phyloP scores from a whole-genome alignment of 352 stramenopile species.

The Phytophthora pseudosyringae region DNA sequence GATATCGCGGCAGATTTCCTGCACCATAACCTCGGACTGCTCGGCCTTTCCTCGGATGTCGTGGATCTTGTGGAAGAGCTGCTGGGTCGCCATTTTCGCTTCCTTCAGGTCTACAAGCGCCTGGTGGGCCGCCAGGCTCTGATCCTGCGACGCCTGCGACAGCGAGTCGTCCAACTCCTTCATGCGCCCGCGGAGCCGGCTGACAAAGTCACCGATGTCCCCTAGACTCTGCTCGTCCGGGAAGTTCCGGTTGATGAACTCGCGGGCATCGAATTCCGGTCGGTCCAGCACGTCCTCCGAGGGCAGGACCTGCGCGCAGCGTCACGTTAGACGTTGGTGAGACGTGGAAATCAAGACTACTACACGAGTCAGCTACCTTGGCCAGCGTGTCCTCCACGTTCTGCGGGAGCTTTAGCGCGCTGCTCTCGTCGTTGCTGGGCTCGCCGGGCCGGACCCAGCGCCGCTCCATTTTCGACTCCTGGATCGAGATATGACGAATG shows the following conservation, averaged over 20 bases:
- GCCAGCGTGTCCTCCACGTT: constrained; percentile 61
- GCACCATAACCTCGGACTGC: constrained; percentile 96
- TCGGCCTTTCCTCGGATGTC: constrained; percentile 95
- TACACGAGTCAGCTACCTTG: constrained; percentile 36
- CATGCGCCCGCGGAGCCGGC: constrained; percentile 75
- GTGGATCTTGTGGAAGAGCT: constrained; percentile 93
- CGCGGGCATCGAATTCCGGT: constrained; percentile 90
- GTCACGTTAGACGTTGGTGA: not conserved
- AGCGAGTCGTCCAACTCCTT: constrained; percentile 84
- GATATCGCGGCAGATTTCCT: constrained; percentile 99
- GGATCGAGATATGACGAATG: constrained; percentile 6
- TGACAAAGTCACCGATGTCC: constrained; percentile 87
- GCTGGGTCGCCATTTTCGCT: constrained; percentile 83
- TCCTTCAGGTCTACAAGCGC: constrained; percentile 86
- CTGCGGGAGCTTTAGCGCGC: constrained; percentile 53
- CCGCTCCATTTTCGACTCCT: constrained; percentile 25
- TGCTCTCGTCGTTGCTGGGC: constrained; percentile 19
- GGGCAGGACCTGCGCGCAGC: constrained; percentile 55
- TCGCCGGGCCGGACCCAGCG: not conserved
- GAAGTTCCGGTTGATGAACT: constrained; percentile 94
- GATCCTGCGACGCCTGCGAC: constrained; percentile 81
- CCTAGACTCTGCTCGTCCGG: constrained; percentile 84
- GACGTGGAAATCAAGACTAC: not conserved
- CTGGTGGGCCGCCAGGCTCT: constrained; percentile 76
- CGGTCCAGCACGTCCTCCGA: constrained; percentile 89